These are phyloP conservation scores for Stachybotrys chlorohalonatus DNA, from an alignment of 2,329 filamentous ascomycete genomes.

Conservation along the genomic window DNA sequence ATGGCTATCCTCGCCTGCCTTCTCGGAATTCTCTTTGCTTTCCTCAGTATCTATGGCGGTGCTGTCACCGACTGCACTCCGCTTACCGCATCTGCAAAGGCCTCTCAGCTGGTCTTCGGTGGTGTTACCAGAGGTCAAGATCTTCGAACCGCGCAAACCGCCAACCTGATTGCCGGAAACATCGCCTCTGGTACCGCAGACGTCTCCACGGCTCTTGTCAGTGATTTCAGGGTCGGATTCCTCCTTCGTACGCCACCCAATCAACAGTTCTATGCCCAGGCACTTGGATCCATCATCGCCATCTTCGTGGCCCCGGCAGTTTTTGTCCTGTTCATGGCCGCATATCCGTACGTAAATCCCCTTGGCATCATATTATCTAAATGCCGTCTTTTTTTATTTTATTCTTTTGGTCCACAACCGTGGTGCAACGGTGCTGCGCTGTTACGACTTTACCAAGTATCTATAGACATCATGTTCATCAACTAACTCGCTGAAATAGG, in stretches of 20 bases:
- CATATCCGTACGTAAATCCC: constrained; percentile 39
- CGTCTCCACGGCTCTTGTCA: constrained; percentile 43
- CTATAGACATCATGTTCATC: too few relatives aligned
- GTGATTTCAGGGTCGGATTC: constrained; percentile 61
- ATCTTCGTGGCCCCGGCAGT: constrained; percentile 58
- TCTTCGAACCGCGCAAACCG: constrained; percentile 44
- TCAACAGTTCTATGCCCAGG: constrained; percentile 59
- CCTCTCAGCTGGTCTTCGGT: constrained; percentile 59
- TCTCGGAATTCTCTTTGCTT: constrained; percentile 49
- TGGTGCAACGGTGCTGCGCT: too few relatives aligned
- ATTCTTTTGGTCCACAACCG: too few relatives aligned
- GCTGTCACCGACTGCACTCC: constrained; percentile 53
- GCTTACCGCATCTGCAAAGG: constrained; percentile 58
- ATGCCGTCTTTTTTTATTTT: too few relatives aligned
- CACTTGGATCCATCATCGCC: constrained; percentile 52
- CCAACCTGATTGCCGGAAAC: constrained; percentile 57
- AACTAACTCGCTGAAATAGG: too few relatives aligned
- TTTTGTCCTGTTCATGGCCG: constrained; percentile 58
- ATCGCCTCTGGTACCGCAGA: constrained; percentile 47
- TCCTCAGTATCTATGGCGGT: constrained; percentile 38
- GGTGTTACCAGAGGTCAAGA: constrained; percentile 49
- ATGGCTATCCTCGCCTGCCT: constrained; percentile 46
- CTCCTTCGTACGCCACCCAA: constrained; percentile 55
- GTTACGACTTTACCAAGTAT: too few relatives aligned
- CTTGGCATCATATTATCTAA: too few relatives aligned